phyloP scores from a whole-genome alignment of 1,284 basidiomycete genomes.

The Bondarzewia mesenterica region DNA sequence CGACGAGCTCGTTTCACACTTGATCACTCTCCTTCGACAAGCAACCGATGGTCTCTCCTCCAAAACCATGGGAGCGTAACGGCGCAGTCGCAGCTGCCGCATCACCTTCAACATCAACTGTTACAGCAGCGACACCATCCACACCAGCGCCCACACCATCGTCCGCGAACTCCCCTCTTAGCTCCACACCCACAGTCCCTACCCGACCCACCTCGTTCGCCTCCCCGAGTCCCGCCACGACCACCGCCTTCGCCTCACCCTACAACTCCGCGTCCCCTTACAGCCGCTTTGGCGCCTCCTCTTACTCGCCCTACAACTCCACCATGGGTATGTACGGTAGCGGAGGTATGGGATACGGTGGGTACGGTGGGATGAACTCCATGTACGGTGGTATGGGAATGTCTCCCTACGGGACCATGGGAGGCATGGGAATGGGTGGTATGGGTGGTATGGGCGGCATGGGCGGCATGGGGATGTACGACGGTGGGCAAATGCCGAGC shows the following conservation, averaged over 20 bases:
- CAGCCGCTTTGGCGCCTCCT: constrained; percentile 33
- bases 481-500: constrained; percentile 47
- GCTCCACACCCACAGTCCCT: constrained; percentile 26
- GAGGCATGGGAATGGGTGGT: constrained; percentile 24
- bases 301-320: constrained; percentile 38
- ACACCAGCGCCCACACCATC: constrained; percentile 11
- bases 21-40: too few relatives aligned
- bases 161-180: constrained; percentile 18
- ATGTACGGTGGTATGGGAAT: constrained; percentile 32
- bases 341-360: constrained; percentile 7
- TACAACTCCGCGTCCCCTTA: constrained; percentile 39
- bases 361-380: constrained; percentile 20
- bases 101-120: constrained; percentile 8
- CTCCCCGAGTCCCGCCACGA: constrained; percentile 17
- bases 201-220: constrained; percentile 33
- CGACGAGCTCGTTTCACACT: too few relatives aligned
- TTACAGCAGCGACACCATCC: constrained; percentile 5
- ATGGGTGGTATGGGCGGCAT: constrained; percentile 30
- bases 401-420: constrained; percentile 27
- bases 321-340: constrained; percentile 35
- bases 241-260: constrained; percentile 24
- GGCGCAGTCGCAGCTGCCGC: constrained; percentile 31
- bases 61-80: constrained; percentile 77
- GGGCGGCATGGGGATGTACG: constrained; percentile 25
- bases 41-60: constrained; percentile 74